phyloP scores from a whole-genome alignment of 345 rosid species.

The Linum trigynum region DNA sequence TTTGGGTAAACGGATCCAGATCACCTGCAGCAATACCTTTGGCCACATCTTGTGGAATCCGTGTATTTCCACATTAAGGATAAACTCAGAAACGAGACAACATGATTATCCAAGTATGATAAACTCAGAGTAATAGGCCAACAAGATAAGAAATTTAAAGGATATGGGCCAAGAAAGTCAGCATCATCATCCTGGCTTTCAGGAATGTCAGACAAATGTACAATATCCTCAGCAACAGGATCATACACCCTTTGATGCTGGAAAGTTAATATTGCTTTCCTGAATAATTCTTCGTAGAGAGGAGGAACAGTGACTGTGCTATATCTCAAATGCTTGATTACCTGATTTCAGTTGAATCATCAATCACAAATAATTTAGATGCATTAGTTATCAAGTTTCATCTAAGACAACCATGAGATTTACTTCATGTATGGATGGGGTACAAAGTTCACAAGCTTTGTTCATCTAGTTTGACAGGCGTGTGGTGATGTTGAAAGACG shows the following conservation, averaged over 20 bases:
- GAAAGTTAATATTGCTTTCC: constrained; percentile 78
- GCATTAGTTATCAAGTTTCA: neutral
- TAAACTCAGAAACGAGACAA: constrained; percentile 35
- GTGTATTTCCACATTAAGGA: constrained; percentile 52
- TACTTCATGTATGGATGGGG: too few species aligned
- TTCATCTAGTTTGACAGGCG: constrained; percentile 1
- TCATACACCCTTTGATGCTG: constrained; percentile 91
- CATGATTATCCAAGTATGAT: constrained; percentile 6
- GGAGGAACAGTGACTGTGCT: constrained; percentile 72
- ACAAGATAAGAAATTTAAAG: constrained; percentile 28
- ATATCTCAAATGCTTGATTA: constrained; percentile 81
- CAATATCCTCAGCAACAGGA: constrained; percentile 40
- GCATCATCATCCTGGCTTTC: constrained; percentile 40
- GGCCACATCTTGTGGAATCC: constrained; percentile 58
- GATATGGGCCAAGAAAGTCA: constrained; percentile 96
- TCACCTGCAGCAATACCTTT: constrained; percentile 81
- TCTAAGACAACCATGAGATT: neutral
- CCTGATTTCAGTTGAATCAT: constrained; percentile 34
- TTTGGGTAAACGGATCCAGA: constrained; percentile 78
- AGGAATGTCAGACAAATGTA: constrained; percentile 44
- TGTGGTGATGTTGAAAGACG: constrained; percentile 11
- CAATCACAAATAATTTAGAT: constrained; percentile 1
- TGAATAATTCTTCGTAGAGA: constrained; percentile 73
- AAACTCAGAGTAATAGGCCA: neutral
- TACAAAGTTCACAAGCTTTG: neutral